Base-by-base conservation (phyloP, 2,329 filamentous ascomycete genomes). In the Fusarium piperis region DNA sequence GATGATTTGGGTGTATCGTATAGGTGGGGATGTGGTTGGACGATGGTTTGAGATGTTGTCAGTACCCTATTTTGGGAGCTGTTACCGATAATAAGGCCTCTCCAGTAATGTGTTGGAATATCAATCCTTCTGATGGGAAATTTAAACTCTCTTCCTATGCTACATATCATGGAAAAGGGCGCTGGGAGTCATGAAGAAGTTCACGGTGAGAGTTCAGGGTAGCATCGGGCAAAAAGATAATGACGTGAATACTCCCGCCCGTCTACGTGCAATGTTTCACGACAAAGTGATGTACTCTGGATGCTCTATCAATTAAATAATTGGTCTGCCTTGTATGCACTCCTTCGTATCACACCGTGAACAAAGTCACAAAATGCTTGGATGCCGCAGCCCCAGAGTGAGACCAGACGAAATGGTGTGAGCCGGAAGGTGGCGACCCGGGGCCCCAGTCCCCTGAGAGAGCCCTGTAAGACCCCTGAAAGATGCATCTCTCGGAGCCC, bases 381-480 rank as follows among this genome's bases (percentile, higher is more conserved):
- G 6, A 12, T 39, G 35, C 33, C 35, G 48, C 20, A 38, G 9
- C 62, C 18, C 23, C 28, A 52, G 28, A 35, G 62, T 44, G 48
- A 52, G 62, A 51, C 68, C 63, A 57, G 7, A 11, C 20, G 23
- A 35, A 41, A 55, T 62, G 18, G 28, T 62, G 68, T 62, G 57
- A 68, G 64, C 16, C 51, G 60, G 52, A 62, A 46, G 12, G 30
- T 8, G 20, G 23, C 15, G 32, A 55, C 30, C 51, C 51, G 18
- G 51, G 32, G 51, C 30, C 15, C 39, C 10, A 23, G 12, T 63
- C 62, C 65, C 68, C 62, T 72, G 52, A 46, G 60, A 57, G 23
- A 46, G 52, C 46, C 58, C 36, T 59, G 69, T 28, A 30, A 36
- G 7, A n/a, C 44, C 69, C 69, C 65, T 72, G 69, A 48, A 72